Percentiles rank a stretch among this genome's conserved stretches.
phyloP scores from a whole-genome alignment of 306 rosid species.

The Quercus dentata region DNA sequence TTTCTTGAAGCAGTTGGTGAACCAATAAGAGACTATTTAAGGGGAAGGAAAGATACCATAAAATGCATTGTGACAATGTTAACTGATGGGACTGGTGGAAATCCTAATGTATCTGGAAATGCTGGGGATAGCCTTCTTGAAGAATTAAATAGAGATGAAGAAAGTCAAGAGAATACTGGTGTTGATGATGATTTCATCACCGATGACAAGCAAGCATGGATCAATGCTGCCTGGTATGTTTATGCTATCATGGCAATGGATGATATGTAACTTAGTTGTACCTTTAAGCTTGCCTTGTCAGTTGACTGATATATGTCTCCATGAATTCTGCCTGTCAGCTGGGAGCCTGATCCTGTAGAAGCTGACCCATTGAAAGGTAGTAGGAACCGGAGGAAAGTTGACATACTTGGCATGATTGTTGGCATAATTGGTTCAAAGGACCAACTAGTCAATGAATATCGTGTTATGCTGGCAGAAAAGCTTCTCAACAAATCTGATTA shows the following conservation, averaged over 20 bases:
- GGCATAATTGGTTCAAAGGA: constrained; percentile 94
- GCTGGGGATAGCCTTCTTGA: constrained; percentile 98
- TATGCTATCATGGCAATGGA: constrained; percentile 5
- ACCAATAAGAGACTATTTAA: constrained; percentile 91
- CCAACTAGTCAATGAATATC: constrained; percentile 91
- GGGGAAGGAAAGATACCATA: constrained; percentile 97
- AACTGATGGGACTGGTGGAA: constrained; percentile 90
- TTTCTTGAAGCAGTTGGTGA: constrained; percentile 98
- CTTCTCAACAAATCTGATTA: constrained; percentile 93
- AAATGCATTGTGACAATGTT: constrained; percentile 97
- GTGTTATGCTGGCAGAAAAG: constrained; percentile 98
- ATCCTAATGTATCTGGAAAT: constrained; percentile 74
- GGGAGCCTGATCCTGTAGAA: constrained; percentile 99
- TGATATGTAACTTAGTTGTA: not conserved
- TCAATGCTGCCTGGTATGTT: constrained; percentile 62
- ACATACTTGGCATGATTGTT: constrained; percentile 97
- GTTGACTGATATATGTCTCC: constrained; percentile 11
- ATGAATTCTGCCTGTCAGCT: constrained; percentile 49
- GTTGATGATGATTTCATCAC: constrained; percentile 81
- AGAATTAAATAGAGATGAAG: constrained; percentile 94
- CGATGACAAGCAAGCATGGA: constrained; percentile 96
- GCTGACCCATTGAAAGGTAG: constrained; percentile 93
- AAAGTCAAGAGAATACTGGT: constrained; percentile 71
- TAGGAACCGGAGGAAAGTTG: constrained; percentile 85
- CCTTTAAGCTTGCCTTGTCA: constrained; percentile 7